These are phyloP conservation scores for Aspergillus sp. DNA, from an alignment of 2,329 filamentous ascomycete species.

Conservation along the genomic window DNA sequence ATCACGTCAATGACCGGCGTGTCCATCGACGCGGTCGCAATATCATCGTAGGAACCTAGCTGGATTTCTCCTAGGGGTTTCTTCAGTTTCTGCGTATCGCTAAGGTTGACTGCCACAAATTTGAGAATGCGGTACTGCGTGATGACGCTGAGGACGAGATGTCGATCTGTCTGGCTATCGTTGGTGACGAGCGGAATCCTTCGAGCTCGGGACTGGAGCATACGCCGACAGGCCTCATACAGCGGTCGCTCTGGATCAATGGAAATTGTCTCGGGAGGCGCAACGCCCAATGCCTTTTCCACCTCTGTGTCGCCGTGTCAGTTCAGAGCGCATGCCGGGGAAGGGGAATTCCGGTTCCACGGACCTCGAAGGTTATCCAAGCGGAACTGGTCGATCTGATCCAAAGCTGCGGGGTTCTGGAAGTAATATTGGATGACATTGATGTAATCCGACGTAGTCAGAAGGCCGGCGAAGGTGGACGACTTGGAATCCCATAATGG, in stretches of 20 bases:
- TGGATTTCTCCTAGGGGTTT: conserved; percentile 83
- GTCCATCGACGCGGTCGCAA: conserved; percentile 83
- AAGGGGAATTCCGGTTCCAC: conserved; percentile 19
- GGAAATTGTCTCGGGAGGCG: conserved; percentile 91
- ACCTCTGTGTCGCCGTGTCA: conserved; percentile 64
- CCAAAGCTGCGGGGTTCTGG: conserved; percentile 88
- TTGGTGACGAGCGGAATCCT: conserved; percentile 91
- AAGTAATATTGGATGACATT: conserved; percentile 99
- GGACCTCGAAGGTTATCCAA: conserved; percentile 86
- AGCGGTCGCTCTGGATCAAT: conserved; percentile 86
- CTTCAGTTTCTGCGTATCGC: conserved; percentile 82
- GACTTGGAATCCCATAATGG: conserved; percentile 94
- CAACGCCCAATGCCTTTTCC: conserved; percentile 87
- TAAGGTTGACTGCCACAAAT: conserved; percentile 94
- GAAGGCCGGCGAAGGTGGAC: conserved; percentile 87
- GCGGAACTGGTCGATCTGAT: conserved; percentile 89
- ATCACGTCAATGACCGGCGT: conserved; percentile 93
- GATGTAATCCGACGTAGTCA: conserved; percentile 96
- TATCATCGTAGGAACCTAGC: conserved; percentile 77
- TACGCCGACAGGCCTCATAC: conserved; percentile 91
- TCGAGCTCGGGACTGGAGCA: conserved; percentile 89
- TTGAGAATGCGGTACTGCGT: conserved; percentile 98
- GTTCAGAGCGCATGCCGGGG: not conserved
- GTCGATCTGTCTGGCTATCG: conserved; percentile 88
- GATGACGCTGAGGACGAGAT: conserved; percentile 93